phyloP scores from a whole-genome alignment of 2,329 filamentous ascomycete species.

The Beauveria asiatica region DNA sequence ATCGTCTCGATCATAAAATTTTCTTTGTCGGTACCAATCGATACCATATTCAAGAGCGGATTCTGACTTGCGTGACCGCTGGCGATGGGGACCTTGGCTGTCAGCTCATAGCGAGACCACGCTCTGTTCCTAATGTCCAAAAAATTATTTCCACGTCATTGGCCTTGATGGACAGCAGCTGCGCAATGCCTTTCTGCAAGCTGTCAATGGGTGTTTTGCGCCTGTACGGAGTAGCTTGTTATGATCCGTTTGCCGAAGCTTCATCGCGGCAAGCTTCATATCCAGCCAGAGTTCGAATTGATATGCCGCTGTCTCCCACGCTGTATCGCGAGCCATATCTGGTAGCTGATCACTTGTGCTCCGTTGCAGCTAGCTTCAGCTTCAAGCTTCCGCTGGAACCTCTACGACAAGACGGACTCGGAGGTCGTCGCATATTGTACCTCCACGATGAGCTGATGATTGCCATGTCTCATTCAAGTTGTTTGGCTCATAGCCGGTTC shows the following conservation, averaged over 20 bases:
- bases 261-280: too few relatives aligned
- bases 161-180: neutral
- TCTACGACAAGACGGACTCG: neutral
- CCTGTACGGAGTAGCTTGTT: neutral
- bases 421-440: neutral
- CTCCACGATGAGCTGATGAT: neutral
- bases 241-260: neutral
- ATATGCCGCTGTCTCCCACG: neutral
- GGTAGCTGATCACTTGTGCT: neutral
- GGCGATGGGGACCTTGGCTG: neutral
- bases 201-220: too few relatives aligned
- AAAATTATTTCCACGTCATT: neutral
- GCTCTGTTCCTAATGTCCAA: neutral
- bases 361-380: neutral
- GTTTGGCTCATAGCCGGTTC: too few relatives aligned
- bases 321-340: neutral
- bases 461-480: too few relatives aligned
- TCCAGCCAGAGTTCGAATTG: neutral
- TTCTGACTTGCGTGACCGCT: neutral
- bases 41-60: neutral
- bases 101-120: neutral
- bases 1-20: slow-evolving; percentile 28
- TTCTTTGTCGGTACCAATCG: slow-evolving; percentile 18
- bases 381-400: neutral
- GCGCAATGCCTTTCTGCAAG: neutral